Base-by-base conservation (phyloP, 768 basidiomycete species). In the Leucocoprinus sp. region DNA sequence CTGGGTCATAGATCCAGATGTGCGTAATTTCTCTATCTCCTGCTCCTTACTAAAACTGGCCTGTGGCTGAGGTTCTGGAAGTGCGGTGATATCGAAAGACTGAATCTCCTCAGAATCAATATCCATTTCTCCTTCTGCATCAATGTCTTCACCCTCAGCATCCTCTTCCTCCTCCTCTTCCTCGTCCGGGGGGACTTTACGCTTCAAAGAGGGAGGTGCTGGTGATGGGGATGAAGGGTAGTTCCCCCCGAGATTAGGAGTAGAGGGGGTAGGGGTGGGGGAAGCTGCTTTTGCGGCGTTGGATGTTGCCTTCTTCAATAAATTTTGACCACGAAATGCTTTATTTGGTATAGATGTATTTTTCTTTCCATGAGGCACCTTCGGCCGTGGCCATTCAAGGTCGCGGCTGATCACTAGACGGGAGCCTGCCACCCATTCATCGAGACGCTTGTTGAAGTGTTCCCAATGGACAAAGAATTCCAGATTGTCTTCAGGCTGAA, bases 401-500 rank as follows among this genome's bases (percentile, higher is more conserved):
- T 96, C 93, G 52, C 84, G 75, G 49, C 68, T 74, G 36, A 93
- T 70, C 33, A 98, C 76, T 46, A 99, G 75, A 31, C 95, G 80
- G 1, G 87, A 84, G 12, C 88, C 90, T 11, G 85, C 68, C 18
- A 99, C 84, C 96, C 96, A 99, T 44, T 96, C 96, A 60, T 99
- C 96, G 31, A 98, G 72, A 51, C 96, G 93, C 63, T 99, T 99
- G 72, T 99, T 99, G 75, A 97, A 98, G 53, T 90, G 81, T 55
- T 97, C 92, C 84, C 95, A 99, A 59, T 99, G 96, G 15, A 98
- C 91, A 58, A 98, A 99, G 70, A 82, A 98, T 63, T 98, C 93
- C 62, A 79, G 76, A 55, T 85, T 82, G 61, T 92, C 89, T 56
- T 84, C 83, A 7, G 78, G 75, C 47, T 75, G 75, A 29, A 68